Evolutionary conservation across 805 yeast species (phyloP).

Genomic region (Sporopachydermia lactativora): DNA sequence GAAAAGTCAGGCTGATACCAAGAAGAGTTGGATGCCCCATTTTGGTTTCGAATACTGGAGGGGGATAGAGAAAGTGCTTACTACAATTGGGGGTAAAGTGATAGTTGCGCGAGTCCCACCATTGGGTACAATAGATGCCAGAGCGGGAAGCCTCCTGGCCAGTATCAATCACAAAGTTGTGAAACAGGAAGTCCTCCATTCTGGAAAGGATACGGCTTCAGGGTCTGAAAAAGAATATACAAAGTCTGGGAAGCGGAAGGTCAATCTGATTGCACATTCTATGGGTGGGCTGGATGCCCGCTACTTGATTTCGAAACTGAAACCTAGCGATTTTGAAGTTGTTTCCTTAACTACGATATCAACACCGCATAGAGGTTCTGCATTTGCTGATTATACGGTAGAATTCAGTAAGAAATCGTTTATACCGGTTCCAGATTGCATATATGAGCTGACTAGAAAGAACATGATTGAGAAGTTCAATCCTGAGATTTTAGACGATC

Average conservation of each 20-base stretch:
- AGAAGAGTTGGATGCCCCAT: slow-evolving; percentile 11
- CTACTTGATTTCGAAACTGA: slow-evolving; percentile 48
- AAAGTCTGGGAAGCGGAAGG: slow-evolving; percentile 21
- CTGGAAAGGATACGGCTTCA: slow-evolving; percentile 7
- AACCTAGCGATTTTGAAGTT: slow-evolving; percentile 35
- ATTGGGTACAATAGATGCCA: slow-evolving; percentile 54
- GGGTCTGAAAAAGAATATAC: slow-evolving; percentile 17
- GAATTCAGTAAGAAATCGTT: slow-evolving; percentile 15
- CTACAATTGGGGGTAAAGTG: slow-evolving; percentile 49
- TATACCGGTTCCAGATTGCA: slow-evolving; percentile 21
- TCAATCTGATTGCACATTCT: slow-evolving; percentile 77
- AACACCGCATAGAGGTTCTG: slow-evolving; percentile 83
- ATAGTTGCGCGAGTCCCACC: slow-evolving; percentile 72
- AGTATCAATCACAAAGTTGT: slow-evolving; percentile 24
- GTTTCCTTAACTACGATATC: slow-evolving; percentile 71
- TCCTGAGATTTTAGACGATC: slow-evolving; percentile 33
- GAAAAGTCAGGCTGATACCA: not conserved
- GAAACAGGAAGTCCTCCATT: slow-evolving; percentile 1
- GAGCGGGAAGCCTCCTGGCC: slow-evolving; percentile 45
- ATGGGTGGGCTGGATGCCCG: slow-evolving; percentile 92
- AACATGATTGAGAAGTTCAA: slow-evolving; percentile 41
- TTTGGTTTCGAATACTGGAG: slow-evolving; percentile 61
- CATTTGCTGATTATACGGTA: slow-evolving; percentile 59
- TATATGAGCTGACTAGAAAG: slow-evolving; percentile 53
- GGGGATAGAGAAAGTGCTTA: slow-evolving; percentile 55